phyloP scores from a whole-genome alignment of 2,329 filamentous ascomycete species.

The Clonostachys rosea region DNA sequence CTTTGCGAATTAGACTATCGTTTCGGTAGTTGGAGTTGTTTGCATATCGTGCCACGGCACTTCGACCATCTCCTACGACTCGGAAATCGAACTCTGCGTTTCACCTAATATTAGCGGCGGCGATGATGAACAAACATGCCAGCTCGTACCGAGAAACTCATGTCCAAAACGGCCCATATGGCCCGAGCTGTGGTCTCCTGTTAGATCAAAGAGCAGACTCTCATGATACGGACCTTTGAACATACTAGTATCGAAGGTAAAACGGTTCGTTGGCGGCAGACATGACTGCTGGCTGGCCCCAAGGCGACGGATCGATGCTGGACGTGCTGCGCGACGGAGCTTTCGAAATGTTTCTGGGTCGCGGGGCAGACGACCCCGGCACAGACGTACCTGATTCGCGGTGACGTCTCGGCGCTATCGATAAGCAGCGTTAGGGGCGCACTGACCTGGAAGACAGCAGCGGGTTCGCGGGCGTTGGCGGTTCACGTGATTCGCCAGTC shows the following conservation, averaged over 20 bases:
- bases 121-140: not conserved
- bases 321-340: too few species aligned
- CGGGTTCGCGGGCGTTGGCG: not conserved
- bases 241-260: constrained; percentile 97
- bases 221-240: constrained; percentile 4
- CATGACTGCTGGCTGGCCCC: constrained; percentile 34
- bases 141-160: constrained; percentile 78
- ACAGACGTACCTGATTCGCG: too few species aligned
- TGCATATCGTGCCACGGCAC: constrained; percentile 90
- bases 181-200: constrained; percentile 66
- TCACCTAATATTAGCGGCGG: not conserved
- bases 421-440: too few species aligned
- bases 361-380: too few species aligned
- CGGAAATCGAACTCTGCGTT: constrained; percentile 91
- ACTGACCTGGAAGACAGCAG: too few species aligned
- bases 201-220: not conserved
- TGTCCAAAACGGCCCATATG: constrained; percentile 97
- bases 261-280: constrained; percentile 74
- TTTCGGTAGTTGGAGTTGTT: constrained; percentile 99
- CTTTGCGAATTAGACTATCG: constrained; percentile 97
- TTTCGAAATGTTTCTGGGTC: too few species aligned
- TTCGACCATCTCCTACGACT: constrained; percentile 85
- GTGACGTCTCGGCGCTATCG: too few species aligned
- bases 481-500: constrained; percentile 22
- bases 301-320: too few species aligned